Base-by-base conservation (phyloP, 2,329 filamentous ascomycete species). In the Cladophialophora chaetospira region DNA sequence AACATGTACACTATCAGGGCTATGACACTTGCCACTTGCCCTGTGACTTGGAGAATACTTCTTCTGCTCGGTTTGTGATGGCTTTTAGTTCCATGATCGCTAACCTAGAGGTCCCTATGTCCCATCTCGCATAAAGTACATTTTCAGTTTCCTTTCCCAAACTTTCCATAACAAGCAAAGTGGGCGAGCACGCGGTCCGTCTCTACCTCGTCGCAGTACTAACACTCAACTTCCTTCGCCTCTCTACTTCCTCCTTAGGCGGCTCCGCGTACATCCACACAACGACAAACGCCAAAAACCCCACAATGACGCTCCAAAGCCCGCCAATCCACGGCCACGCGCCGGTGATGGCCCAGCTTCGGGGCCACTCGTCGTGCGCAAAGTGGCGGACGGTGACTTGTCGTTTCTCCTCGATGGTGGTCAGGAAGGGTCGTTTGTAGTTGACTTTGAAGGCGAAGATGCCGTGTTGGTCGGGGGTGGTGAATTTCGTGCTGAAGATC, bases 371-470 rank as follows among this genome's bases (percentile, higher is more conserved):
- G 72, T 99, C 87, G 79, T 99, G 94, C 5, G 94, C 94, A 76
- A 96, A 94, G 78, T 99, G 94, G 44, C 94, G 85, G 28, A 99
- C 91, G 0, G 92, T 96, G 51, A 97, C 92, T 19, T 93, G 94
- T 66, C 87, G 84, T 84, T 97, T 97, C 79, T 97, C 91, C 71
- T 97, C 92, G 51, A 99, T 72, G 71, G 86, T 88, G 68, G 86
- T 94, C 66, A 96, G 76, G 80, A 97, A 96, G 1, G 93, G 91
- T 5, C 94, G 86, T 80, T 96, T 96, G 82, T 97, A 97, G 81
- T 97, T 96, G 74, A 97, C 82, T 71, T 87, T 85, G 82, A 99
- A 97, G 78, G 96, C 96, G 82, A 97, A 99, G 76, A 99, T 97
- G 71, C 94, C 94, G 77, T 99, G 94, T 76, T 99, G 94, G 72